Evolutionary conservation across 1,284 basidiomycete genomes (phyloP), one percentile per base, ranked within the genome.

Genomic region (Ceratobasidium sp.): DNA sequence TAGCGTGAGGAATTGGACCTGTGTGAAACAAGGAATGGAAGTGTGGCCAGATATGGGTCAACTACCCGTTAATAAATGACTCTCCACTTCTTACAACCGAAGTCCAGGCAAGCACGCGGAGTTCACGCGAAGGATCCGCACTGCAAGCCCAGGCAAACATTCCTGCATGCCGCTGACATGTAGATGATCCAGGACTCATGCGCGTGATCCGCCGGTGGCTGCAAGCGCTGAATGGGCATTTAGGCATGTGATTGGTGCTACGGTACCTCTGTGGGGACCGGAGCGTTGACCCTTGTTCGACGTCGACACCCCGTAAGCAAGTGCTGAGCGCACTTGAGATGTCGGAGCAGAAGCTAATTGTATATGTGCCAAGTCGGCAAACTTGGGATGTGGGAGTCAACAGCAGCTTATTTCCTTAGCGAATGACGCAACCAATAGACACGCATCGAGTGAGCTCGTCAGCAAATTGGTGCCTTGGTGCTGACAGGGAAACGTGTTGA

Each of bases 241-340:
- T 31, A 39, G 10, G 23, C 71, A 74, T 74, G 71, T 74, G 71
- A 74, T 63, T 73, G 54, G 31, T 51, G 56, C 42, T 37, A 73
- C 35, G n/a, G n/a, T n/a, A n/a, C n/a, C n/a, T n/a, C n/a, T n/a
- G n/a, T n/a, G n/a, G n/a, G n/a, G 26, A 8, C 31, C 39, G 54
- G n/a, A 31, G 42, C 54, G 39, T 26, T 28, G 10, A 20, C 45
- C 26, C 17, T 63, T 63, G 31, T 17, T 74, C 58, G 60, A 53
- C 58, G 28, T 64, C 71, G 23, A 63, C 45, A 42, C 49, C n/a
- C 20, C 47, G 58, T 28, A 23, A n/a, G 26, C 39, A 45, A 53
- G 37, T n/a, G 28, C 5, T 7, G n/a, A 54, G 42, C 71, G 71
- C 56, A 74, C 26, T 53, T 26, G 71, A 63, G 58, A 42, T 39